Base-by-base conservation (phyloP, 768 basidiomycete species). In the Termitomyces eurrhizus region DNA sequence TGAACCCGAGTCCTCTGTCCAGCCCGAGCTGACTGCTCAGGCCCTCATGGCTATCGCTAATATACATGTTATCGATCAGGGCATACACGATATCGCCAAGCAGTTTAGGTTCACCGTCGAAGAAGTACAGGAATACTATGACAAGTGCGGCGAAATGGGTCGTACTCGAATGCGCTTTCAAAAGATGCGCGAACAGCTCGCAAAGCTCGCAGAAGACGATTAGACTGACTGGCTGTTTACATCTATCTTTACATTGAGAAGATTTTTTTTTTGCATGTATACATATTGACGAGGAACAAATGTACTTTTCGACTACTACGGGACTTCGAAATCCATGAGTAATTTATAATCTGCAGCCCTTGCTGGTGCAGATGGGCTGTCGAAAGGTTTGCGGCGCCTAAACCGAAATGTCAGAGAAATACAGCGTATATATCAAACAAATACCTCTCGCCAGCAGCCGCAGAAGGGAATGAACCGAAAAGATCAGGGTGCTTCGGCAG, bases 401-500 rank as follows among this genome's bases (percentile, higher is more conserved):
- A 46, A 64, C 46, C 35, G 37, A 21, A 52, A 57, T 54, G 53
- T 55, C 51, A 53, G 63, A 13, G 12, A 21, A 21, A 55, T 67
- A 33, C 21, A 56, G 8, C 13, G 2, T 63, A 42, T 44, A n/a
- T 35, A 42, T 33, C 54, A 35, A 21, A 18, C 12, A 78, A 86
- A 57, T 66, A 94, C 93, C 89, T 93, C 78, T 99, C 97, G 41
- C 97, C 97, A 18, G 95, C 96, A 26, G 97, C 97, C 29, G 90
- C 86, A 41, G 93, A 95, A 35, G 97, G 97, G 73, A 98, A 99
- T 2, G 93, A 95, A 1, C 91, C 85, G 75, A 99, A 98, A 60
- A 98, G 77, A 69, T 96, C 94, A 16, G 94, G 92, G 71, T 98
- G 95, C 70, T 99, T 98, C 0, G 97, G 97, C 41, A 92, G 75